Evolutionary conservation across 176 grass and related monocot species (phyloP).

Genomic region (Carex myosuroides): DNA sequence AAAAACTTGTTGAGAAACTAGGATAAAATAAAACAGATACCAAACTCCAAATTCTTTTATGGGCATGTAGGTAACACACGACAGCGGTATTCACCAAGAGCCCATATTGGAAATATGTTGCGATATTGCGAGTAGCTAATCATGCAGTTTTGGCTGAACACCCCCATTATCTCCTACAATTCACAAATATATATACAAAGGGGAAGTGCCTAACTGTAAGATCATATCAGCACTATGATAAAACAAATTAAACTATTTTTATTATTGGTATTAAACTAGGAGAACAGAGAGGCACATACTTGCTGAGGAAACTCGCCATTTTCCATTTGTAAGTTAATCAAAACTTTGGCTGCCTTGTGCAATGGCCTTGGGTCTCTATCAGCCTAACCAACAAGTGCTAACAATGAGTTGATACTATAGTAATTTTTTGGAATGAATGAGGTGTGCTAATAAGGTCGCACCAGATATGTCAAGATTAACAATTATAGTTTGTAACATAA

Average conservation of each 20-base stretch:
- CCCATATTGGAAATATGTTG: conserved; percentile 43
- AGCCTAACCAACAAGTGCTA: conserved; percentile 31
- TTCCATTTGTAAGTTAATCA: conserved; percentile 77
- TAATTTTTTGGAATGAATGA: background rate
- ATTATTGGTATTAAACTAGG: background rate
- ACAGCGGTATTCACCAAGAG: conserved; percentile 26
- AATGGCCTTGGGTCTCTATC: conserved; percentile 66
- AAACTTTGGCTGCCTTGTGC: conserved; percentile 58
- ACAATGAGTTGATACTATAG: background rate
- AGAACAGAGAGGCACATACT: conserved; percentile 34
- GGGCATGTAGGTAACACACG: background rate
- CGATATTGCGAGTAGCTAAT: conserved; percentile 50
- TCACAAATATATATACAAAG: background rate
- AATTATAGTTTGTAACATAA: background rate
- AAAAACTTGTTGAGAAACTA: background rate
- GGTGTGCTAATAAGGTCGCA: background rate
- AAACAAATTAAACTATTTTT: background rate
- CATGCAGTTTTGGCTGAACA: conserved; percentile 26
- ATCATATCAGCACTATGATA: background rate
- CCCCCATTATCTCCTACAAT: conserved; percentile 40
- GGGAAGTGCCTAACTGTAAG: background rate
- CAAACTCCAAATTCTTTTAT: background rate
- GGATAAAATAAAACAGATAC: background rate
- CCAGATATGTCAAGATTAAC: background rate
- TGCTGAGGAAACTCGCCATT: conserved; percentile 89